Conservation (phyloP, 768 basidiomycete genomes). For the Termitomyces sp. region DNA sequence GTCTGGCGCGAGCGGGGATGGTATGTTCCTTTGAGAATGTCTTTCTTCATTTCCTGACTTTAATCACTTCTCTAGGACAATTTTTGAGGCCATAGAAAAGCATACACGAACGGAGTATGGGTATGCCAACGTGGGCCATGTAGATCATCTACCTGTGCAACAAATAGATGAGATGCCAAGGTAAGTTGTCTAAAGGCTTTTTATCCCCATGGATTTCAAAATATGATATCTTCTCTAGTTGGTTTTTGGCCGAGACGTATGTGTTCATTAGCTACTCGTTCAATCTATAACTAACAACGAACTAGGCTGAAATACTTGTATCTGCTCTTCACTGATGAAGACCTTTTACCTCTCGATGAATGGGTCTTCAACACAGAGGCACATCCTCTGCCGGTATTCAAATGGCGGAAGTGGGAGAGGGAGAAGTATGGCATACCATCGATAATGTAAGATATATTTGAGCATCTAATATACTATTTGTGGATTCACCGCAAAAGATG, state of each 20-base stretch:
- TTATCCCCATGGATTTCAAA: neutral
- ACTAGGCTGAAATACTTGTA: conserved; percentile 65
- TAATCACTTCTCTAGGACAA: conserved; percentile 20
- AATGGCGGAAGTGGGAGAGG: conserved; percentile 57
- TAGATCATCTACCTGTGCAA: conserved; percentile 26
- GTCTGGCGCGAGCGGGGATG: conserved; percentile 53
- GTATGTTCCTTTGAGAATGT: conserved; percentile 20
- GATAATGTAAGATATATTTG: neutral
- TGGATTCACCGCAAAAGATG: neutral
- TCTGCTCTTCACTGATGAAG: conserved; percentile 62
- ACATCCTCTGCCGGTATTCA: conserved; percentile 74
- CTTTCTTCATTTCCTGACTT: neutral
- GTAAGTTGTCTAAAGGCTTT: conserved; percentile 21
- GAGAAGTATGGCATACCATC: conserved; percentile 34
- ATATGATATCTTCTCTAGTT: conserved; percentile 21
- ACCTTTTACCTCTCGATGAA: conserved; percentile 46
- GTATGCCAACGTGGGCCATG: conserved; percentile 39
- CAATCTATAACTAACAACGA: neutral
- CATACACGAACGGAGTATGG: conserved; percentile 41
- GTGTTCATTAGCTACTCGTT: conserved; percentile 6
- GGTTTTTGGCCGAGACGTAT: conserved; percentile 43
- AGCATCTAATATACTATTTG: neutral
- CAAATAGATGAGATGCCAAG: conserved; percentile 52
- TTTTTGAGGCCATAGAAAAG: conserved; percentile 46
- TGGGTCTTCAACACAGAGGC: conserved; percentile 70